Evolutionary conservation across 2,329 filamentous ascomycete species (phyloP).

Genomic region (Hypoxylon sp.): DNA sequence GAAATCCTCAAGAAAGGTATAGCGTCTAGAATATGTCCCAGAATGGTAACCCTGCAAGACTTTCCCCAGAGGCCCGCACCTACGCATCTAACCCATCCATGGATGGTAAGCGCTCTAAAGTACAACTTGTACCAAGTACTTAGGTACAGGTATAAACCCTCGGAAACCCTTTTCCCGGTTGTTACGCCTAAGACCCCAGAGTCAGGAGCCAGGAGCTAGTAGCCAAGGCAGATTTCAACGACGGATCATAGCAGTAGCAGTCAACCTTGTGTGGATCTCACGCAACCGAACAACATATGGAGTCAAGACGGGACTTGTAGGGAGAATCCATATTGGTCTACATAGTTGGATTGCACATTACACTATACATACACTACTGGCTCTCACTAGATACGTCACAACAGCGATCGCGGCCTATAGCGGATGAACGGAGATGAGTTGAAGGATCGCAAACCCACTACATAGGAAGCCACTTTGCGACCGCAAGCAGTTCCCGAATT

Average conservation of each 20-base stretch:
- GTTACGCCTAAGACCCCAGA: constrained; percentile 28
- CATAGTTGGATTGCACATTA: constrained; percentile 15
- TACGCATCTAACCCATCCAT: constrained; percentile 4
- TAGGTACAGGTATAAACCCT: constrained; percentile 2
- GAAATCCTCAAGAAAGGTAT: constrained; percentile 27
- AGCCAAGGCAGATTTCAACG: constrained; percentile 35
- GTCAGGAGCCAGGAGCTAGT: constrained; percentile 34
- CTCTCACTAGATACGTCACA: constrained; percentile 20
- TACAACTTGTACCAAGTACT: constrained; percentile 13
- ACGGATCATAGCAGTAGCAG: constrained; percentile 9
- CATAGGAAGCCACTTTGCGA: constrained; percentile 6
- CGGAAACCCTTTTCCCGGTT: constrained; percentile 23
- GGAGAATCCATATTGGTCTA: constrained; percentile 22
- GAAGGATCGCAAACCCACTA: constrained; percentile 29
- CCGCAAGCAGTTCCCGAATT: neutral
- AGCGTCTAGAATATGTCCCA: constrained; percentile 29
- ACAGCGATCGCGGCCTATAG: constrained; percentile 15
- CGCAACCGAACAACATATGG: constrained; percentile 16
- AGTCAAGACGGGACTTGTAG: neutral
- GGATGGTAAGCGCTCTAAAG: neutral
- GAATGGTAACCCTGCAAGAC: constrained; percentile 25
- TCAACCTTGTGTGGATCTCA: constrained; percentile 37
- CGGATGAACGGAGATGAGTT: constrained; percentile 34
- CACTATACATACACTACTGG: neutral
- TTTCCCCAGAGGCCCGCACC: constrained; percentile 32